Evolutionary conservation across 495 filamentous ascomycete genomes (phyloP).

Genomic region (Penicillium arizonense): DNA sequence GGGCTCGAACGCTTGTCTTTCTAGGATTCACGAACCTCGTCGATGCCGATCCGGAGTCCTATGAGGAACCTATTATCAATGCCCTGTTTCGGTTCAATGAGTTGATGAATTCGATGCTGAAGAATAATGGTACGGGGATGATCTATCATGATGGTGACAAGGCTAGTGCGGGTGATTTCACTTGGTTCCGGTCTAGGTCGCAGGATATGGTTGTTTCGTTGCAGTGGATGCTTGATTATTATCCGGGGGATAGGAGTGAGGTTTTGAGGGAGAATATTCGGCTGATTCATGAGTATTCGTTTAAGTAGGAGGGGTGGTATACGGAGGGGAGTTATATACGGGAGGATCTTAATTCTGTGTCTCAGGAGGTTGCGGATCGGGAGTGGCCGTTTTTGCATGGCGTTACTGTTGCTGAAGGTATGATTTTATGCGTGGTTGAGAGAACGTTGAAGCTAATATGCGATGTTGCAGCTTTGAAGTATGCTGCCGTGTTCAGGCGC

Average conservation of each 20-base stretch:
- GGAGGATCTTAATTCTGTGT: slow-evolving; percentile 37
- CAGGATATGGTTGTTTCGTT: slow-evolving; percentile 52
- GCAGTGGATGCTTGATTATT: slow-evolving; percentile 54
- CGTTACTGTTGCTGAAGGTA: slow-evolving; percentile 51
- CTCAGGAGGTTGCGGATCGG: slow-evolving; percentile 20
- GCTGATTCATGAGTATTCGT: slow-evolving; percentile 35
- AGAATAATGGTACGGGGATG: slow-evolving; percentile 49
- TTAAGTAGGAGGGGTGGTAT: slow-evolving; percentile 47
- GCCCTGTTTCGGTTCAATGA: slow-evolving; percentile 33
- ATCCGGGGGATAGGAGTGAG: slow-evolving; percentile 33
- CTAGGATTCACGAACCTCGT: slow-evolving; percentile 51
- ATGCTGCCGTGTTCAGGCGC: slow-evolving; percentile 39
- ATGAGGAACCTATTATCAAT: slow-evolving; percentile 23
- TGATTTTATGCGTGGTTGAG: neutral
- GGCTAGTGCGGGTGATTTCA: slow-evolving; percentile 26
- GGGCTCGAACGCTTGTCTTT: slow-evolving; percentile 53
- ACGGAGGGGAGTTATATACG: slow-evolving; percentile 35
- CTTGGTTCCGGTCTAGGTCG: slow-evolving; percentile 46
- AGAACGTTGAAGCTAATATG: neutral
- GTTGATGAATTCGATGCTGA: slow-evolving; percentile 48
- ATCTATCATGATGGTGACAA: slow-evolving; percentile 38
- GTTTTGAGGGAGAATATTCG: slow-evolving; percentile 46
- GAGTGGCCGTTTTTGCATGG: slow-evolving; percentile 43
- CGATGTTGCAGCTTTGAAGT: slow-evolving; percentile 27
- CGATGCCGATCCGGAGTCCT: slow-evolving; percentile 29